Evolutionary conservation across 805 yeast genomes (phyloP), one percentile per base, ranked within the genome.

Genomic region (Suhomyces vadensis): DNA sequence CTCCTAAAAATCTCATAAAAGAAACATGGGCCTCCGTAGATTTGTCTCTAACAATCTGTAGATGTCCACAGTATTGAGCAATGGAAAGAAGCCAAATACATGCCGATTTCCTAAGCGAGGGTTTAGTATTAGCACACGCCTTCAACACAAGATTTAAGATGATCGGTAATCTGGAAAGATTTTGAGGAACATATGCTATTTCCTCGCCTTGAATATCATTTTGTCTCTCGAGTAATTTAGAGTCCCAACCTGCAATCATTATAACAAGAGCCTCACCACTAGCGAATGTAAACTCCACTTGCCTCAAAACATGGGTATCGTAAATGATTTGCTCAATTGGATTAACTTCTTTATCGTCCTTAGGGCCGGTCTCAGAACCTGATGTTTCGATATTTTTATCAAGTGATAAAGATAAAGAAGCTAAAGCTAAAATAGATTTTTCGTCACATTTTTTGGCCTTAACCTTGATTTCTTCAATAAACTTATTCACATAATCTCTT

Each of bases 81-180:
- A 91, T 53, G 0, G 96, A 85, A 11, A 92, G 71, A 20, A 92
- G 67, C 95, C 98, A 89, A 31, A 92, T 78, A 63, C 96, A 87
- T 0, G 89, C 79, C 0, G 91, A 84, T 49, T 77, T 84, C 48
- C 95, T 72, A 24, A 87, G 60, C 1, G 83, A 64, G 0, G 97
- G 97, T 52, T 86, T 87, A 0, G 95, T 79, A 6, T 78, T 71
- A 3, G 72, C 62, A 48, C 88, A 79, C 1, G 81, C 71, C 11
- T 60, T 60, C 20, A 91, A 63, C 0, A 87, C 69, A 4, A 61
- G 59, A 0, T 69, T 59, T n/a, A 88, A 57, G 3, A 87, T 64
- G 33, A 41, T 57, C 26, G 41, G 56, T 29, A 59, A 45, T 43
- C 65, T 52, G 10, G 52, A 48, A 6, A 41, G 54, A 6, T 51